Percentiles rank a stretch among this genome's conserved stretches.
Conservation (phyloP, 2,329 filamentous ascomycete genomes). For the Aspergillus sp. region DNA sequence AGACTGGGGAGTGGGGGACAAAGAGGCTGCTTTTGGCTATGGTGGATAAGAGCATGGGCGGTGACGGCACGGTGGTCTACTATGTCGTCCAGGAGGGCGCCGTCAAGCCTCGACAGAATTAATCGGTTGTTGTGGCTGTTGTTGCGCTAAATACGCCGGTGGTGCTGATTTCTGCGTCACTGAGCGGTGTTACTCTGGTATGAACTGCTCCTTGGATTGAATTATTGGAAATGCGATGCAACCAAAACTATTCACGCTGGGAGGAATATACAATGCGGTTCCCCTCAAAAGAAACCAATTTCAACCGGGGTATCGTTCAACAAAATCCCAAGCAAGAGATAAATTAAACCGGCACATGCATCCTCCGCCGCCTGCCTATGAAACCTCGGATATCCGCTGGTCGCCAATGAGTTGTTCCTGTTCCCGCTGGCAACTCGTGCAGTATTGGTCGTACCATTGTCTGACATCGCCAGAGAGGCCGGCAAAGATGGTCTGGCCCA, state of each 20-base stretch:
- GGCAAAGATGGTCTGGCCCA: constrained; percentile 30
- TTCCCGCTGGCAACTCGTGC: constrained; percentile 58
- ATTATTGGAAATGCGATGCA: constrained; percentile 1
- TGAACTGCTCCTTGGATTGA: neutral
- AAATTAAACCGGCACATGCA: neutral
- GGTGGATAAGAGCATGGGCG: constrained; percentile 49
- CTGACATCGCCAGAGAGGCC: constrained; percentile 48
- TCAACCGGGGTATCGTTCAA: constrained; percentile 33
- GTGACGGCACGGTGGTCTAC: constrained; percentile 64
- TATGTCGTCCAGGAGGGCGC: constrained; percentile 65
- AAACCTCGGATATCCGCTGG: constrained; percentile 21
- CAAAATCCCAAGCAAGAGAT: constrained; percentile 5
- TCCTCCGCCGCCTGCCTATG: constrained; percentile 9
- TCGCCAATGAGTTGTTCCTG: constrained; percentile 29
- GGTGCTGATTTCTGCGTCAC: neutral
- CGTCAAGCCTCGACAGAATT: constrained; percentile 66
- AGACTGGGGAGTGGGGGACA: constrained; percentile 41
- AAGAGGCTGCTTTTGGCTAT: constrained; percentile 61
- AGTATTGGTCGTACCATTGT: constrained; percentile 62
- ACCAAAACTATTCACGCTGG: neutral
- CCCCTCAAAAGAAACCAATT: constrained; percentile 8
- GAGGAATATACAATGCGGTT: neutral
- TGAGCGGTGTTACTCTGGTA: neutral
- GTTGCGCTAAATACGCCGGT: too few relatives aligned
- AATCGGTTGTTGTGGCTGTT: neutral